phyloP scores from a whole-genome alignment of 164 flowering plant species.

The Tetrastigma voinierianum region DNA sequence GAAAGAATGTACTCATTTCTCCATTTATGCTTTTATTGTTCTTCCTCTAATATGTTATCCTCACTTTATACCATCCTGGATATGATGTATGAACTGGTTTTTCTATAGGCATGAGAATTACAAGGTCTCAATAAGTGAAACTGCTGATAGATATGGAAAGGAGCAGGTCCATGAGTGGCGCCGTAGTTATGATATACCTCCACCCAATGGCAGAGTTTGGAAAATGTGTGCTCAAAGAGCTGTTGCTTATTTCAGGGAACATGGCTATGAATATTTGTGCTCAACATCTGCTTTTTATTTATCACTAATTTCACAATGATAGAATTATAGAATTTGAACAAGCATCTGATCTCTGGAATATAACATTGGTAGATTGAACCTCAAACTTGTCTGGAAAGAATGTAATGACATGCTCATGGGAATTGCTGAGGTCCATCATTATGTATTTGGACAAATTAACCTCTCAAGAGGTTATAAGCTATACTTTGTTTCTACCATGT shows the following conservation, averaged over 20 bases:
- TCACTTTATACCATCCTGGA: not conserved
- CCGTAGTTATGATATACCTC: constrained; percentile 93
- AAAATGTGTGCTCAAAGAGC: constrained; percentile 99
- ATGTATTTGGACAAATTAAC: constrained; percentile 98
- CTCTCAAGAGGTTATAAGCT: constrained; percentile 72
- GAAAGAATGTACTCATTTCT: constrained; percentile 77
- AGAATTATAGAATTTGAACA: not conserved
- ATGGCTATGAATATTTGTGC: constrained; percentile 26
- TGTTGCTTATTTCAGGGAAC: constrained; percentile 89
- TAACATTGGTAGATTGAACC: constrained; percentile 77
- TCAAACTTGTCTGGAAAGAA: constrained; percentile 75
- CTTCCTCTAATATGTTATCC: not conserved
- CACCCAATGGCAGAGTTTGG: constrained; percentile 98
- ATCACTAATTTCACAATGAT: not conserved
- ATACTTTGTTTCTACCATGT: not conserved
- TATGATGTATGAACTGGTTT: not conserved
- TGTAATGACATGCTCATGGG: constrained; percentile 98
- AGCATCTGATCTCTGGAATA: constrained; percentile 19
- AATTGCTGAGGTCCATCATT: constrained; percentile 92
- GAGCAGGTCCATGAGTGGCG: constrained; percentile 98
- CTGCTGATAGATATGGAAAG: constrained; percentile 90
- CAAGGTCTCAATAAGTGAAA: constrained; percentile 99
- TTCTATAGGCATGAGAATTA: constrained; percentile 80
- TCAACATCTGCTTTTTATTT: not conserved
- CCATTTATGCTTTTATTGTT: not conserved